Evolutionary conservation across 176 grass and related monocot genomes (phyloP), one percentile per base, ranked within the genome.

Genomic region (Eleusine coracana): DNA sequence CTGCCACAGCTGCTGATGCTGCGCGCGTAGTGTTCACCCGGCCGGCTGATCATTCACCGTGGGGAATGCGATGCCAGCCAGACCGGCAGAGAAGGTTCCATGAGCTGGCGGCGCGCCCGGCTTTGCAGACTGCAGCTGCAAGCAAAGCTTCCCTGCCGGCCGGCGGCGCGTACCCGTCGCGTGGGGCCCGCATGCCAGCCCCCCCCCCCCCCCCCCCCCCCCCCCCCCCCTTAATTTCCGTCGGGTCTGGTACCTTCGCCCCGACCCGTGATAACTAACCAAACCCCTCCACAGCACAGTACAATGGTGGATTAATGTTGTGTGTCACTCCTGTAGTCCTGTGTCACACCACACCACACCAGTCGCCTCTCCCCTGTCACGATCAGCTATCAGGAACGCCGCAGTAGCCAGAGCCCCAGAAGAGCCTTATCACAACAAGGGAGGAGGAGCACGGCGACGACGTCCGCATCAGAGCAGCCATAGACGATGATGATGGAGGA

Each of bases 381-480:
- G 21, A 0, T 25, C 56, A 59, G 7, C 7, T 3, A 14, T 7
- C 1, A 23, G 7, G 21, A 10, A 56, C 50, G 5, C 7, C 20
- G 56, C 56, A 59, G 56, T 16, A 54, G 51, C 14, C 50, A 52
- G 50, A 52, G 49, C 10, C 50, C 20, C 56, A n/a, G 21, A 20
- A 8, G 60, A 29, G 73, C 58, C 58, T 77, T 77, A 77, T 77
- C 75, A 29, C 25, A 28, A 29, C 25, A 28, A 62, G 10, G 6
- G 25, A 2, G 2, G 8, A 18, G 28, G 13, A 74, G 71, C 2
- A 59, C 56, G 56, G 56, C 56, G 56, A 59, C 7, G 13, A 27
- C 28, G 16, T 2, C 12, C 3, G 23, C 54, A 5, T 34, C 4
- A 15, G 41, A 44, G 70, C 2, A 18, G 44, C 44, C 10, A 2